Evolutionary conservation across 768 basidiomycete genomes (phyloP).

Genomic region (Peribolospora baueri): DNA sequence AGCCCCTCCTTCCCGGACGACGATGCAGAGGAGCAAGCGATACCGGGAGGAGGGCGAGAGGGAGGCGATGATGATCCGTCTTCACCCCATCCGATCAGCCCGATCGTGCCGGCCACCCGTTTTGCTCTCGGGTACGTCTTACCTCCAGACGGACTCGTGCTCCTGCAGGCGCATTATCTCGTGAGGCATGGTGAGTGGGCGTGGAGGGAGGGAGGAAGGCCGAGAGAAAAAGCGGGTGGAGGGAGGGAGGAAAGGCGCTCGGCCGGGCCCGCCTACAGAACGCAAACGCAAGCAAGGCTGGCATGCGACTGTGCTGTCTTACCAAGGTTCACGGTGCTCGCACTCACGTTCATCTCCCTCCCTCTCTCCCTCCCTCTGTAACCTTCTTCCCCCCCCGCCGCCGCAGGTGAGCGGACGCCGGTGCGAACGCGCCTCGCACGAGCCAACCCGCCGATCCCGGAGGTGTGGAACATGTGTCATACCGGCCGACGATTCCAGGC

Average conservation of each 20-base stretch:
- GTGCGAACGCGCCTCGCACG: constrained; percentile 5
- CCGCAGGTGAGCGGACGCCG: constrained; percentile 1
- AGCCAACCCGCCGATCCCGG: constrained; percentile 1
- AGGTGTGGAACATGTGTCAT: constrained; percentile 3
- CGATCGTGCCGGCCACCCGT: too few relatives aligned
- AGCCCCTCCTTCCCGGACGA: too few relatives aligned
- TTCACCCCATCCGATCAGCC: too few relatives aligned
- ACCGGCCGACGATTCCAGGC: constrained; percentile 3
- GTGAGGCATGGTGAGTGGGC: neutral
- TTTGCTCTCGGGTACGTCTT: too few relatives aligned
- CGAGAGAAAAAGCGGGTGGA: too few relatives aligned
- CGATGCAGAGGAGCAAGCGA: too few relatives aligned
- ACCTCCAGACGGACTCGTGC: constrained; percentile 1
- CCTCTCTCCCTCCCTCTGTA: neutral
- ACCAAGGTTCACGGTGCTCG: constrained; percentile 1
- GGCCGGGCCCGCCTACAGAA: too few relatives aligned
- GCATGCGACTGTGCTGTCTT: neutral
- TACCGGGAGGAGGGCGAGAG: too few relatives aligned
- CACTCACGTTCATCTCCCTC: neutral
- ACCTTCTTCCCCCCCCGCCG: neutral
- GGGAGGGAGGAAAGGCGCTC: too few relatives aligned
- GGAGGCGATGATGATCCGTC: too few relatives aligned
- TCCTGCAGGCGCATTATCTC: constrained; percentile 7
- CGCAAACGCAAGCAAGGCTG: neutral
- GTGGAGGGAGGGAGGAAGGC: too few relatives aligned